Base-by-base conservation (phyloP, 352 stramenopile species). In the Blastocystis sp. region DNA sequence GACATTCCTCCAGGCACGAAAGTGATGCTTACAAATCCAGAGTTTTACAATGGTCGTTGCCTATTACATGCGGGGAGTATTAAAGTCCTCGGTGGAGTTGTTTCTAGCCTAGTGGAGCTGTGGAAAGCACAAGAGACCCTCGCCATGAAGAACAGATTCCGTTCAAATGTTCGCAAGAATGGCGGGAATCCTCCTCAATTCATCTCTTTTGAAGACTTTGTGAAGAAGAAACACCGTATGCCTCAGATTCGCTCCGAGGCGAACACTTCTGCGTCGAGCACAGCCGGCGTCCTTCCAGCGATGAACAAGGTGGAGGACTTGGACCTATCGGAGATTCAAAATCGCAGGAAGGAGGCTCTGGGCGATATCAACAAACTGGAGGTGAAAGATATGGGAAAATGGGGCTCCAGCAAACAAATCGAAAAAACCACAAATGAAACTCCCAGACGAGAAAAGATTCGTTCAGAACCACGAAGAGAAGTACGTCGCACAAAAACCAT, bases 61-160 rank as follows among this genome's bases (percentile, higher is more conserved):
- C 53, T 84, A 6, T 39, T 84, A 11, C 73, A 55, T 45, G 7
- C 11, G 9, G 13, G 13, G 34, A 15, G 4, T 37, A 84, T 84
- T 43, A 66, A 66, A 29, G 50, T 84, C 34, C 73, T 84, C 4
- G 73, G 73, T 13, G 73, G 73, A 13, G 23, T 84, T 7, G 73
- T 84, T 66, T 34, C 50, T 13, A 55, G 66, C 26, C 6, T 84
- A 0, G 29, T 66, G 18, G 73, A 66, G 5, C 6, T 50, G 15
- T 84, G 73, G 73, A 84, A 84, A n/a, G 73, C 73, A 6, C 73
- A 84, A 45, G 73, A 84, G 41, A 26, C 62, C 4, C 59, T 84
- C 43, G 53, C 15, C n/a, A 68, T 68, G 45, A 66, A 68, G 47
- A 84, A 84, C 56, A 50, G 73, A 26, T 69, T 84, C n/a, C 73